A percentile compares a stretch with the other conserved stretches of the same genome.
Conservation (phyloP, 192 early-diverging fungal genomes). For the Backusella australiensis region DNA sequence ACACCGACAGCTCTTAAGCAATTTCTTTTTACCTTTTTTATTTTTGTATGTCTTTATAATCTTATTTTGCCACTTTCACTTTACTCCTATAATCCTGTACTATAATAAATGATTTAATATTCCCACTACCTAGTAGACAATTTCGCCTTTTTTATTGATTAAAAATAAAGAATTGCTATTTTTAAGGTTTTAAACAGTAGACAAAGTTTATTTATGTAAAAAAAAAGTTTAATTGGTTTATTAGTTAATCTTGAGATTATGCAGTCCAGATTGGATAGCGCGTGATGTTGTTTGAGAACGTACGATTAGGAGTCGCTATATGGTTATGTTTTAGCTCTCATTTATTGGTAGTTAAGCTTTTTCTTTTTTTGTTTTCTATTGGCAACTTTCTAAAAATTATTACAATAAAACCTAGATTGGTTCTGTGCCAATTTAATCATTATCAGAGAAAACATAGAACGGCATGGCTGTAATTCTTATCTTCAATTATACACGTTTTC, state of each 20-base stretch:
- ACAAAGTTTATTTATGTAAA: neutral
- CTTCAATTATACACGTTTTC: no score
- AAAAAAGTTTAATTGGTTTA: neutral
- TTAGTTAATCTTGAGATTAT: neutral
- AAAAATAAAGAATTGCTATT: neutral
- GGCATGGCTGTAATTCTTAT: no score
- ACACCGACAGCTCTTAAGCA: neutral
- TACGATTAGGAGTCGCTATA: neutral
- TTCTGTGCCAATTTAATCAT: neutral
- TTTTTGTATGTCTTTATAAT: constrained; percentile 2
- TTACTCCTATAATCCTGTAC: neutral
- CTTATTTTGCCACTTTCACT: neutral
- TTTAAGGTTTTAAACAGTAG: constrained; percentile 1
- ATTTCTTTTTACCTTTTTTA: neutral
- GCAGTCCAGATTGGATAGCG: neutral
- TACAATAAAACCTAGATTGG: neutral
- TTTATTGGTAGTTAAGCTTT: neutral
- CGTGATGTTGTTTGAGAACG: neutral
- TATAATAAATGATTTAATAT: constrained; percentile 16
- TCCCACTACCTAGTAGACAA: neutral
- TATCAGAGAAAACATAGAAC: no score
- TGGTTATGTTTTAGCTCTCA: neutral
- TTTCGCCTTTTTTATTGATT: neutral
- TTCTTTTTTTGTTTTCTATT: neutral
- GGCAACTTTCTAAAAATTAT: neutral